Evolutionary conservation across 148 eudicot genomes (phyloP), one percentile per base, ranked within the genome.

Genomic region (Heliosperma pusillum): DNA sequence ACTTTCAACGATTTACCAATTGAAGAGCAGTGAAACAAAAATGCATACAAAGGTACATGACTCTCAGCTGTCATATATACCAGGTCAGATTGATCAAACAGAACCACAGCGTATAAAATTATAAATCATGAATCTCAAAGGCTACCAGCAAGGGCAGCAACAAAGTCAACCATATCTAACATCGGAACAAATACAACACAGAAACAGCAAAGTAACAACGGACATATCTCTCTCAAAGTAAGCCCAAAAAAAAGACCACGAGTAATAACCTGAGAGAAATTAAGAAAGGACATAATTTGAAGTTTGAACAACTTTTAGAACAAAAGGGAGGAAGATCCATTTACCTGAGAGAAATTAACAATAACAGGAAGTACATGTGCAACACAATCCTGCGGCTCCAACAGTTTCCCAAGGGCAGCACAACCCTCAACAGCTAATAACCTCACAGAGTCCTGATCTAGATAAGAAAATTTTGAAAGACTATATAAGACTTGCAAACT

Each of bases 381-480:
- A 64, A 95, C 89, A 82, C 97, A 95, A 81, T 95, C 99, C 78
- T 95, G 91, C 44, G 98, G 97, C 79, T 92, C 96, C 89, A 95
- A 81, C 88, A 92, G 85, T 86, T 95, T 92, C 40, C 99, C 99
- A 81, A 95, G 92, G 56, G 99, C 96, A 69, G 99, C 99, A 81
- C 99, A 92, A 24, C 93, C 96, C 86, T 95, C 99, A 71, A 95
- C 99, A 85, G 97, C 99, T 79, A 95, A 86, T 58, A 95, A 83
- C 40, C 99, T 96, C 55, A 95, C 97, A 83, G 99, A 95, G 76
- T 95, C 99, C 82, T 95, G 99, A 83, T 95, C 99, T 95, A 84
- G 10, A 50, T 26, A 26, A 72, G 16, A 71, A 9, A 24, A 40
- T 52, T 5, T 73, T 45, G 27, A 68, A 62, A 60, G 27, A 7